Base-by-base conservation (phyloP, 441 rosid species). In the Populus tomentosa region DNA sequence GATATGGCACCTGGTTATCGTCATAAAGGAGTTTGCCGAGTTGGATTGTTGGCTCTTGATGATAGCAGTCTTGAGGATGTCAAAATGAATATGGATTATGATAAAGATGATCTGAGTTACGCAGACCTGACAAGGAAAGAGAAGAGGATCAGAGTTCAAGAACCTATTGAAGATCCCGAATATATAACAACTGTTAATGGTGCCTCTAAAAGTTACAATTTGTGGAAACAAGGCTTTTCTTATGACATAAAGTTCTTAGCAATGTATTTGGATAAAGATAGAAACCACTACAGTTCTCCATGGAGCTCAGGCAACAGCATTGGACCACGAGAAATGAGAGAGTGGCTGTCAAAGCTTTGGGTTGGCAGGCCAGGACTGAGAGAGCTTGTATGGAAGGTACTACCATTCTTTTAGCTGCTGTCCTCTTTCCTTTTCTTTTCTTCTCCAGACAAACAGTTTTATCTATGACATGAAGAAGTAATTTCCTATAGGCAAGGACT, bases 1-100 rank as follows among this genome's bases (percentile, higher is more conserved):
- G 99, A 95, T 87, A 85, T 95, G 93, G 95, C 99, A 21, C 99
- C 99, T 73, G 99, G 99, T 69, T 94, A 94, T 84, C 87, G 70
- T 67, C 99, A 94, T 86, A 95, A 95, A 89, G 99, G 98, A 82
- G 92, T 95, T 77, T 92, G 90, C 69, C 98, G 98, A 78, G 99
- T 88, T 84, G 99, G 99, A 70, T 81, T 90, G 78, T 91, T 95
- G 87, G 97, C 98, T 76, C 80, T 95, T 80, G 92, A 88, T 82
- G 92, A 85, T 75, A 87, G 63, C 42, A 71, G 76, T 84, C 75
- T 85, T 56, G 88, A 76, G 77, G 84, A 83, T 72, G 73, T 79
- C 66, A 89, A 83, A 82, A 78, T 74, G 53, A 81, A 76, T 78
- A 77, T 72, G 77, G 30, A 76, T 20, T 26, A 35, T 78, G 89